Evolutionary conservation across 2,329 filamentous ascomycete genomes (phyloP), one percentile per base, ranked within the genome.

Genomic region (Drechslera avenae): DNA sequence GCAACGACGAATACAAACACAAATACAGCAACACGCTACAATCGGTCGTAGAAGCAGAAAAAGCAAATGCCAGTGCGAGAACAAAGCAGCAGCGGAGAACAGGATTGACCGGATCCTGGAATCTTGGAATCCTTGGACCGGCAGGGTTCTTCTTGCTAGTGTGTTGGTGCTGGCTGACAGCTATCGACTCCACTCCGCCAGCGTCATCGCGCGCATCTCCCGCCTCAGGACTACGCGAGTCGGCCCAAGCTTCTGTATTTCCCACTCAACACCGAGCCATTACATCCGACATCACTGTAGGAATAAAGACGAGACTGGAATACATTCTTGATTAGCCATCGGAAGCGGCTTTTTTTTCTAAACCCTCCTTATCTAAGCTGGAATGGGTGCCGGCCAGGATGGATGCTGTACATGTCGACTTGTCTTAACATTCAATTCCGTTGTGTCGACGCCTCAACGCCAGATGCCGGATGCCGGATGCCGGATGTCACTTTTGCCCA

Each of bases 381-480:
- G 39, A 41, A 40, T 34, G 39, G 23, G n/a, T 31, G 18, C 28
- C 32, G 32, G 17, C 33, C 43, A 35, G 28, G 32, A 37, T 28
- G 33, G 43, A 46, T 47, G 43, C 32, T 51, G 39, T 51, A 51
- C 57, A 62, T 62, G 50, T 57, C 57, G 48, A 53, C 52, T 34
- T 51, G 57, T 56, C 54, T 52, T 42, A 50, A 62, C 53, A 54
- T 57, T 59, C 55, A 52, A 47, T 37, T 52, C 45, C 59, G 17
- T 48, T 51, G 48, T 42, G 39, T 54, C 53, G 54, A 57, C 49
- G 49, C 54, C 55, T 57, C 58, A 53, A 68, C 66, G 66, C 67
- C 67, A n/a, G n/a, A n/a, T n/a, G n/a, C n/a, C n/a, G 56, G 21
- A 23, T 23, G 7, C 21, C 4, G 26, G 9, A 28, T 28, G 26